Base-by-base conservation (phyloP, 1,284 basidiomycete genomes). In the Phaffia rhodozyma region DNA sequence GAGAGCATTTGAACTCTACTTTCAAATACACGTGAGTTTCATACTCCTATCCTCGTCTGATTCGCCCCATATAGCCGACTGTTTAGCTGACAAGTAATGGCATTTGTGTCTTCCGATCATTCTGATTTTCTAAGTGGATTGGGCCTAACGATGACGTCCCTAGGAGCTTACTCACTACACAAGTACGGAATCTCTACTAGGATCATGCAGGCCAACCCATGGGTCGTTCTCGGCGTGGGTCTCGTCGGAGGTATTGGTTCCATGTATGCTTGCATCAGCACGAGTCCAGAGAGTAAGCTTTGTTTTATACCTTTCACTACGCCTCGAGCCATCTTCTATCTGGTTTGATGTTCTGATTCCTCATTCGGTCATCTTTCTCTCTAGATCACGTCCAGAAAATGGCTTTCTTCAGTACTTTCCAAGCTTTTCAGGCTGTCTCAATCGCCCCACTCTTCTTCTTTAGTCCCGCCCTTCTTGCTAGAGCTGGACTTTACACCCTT, bases 181-280 rank as follows among this genome's bases (percentile, higher is more conserved):
- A 81, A 76, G 67, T 84, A 83, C 56, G 91, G 91, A 0, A 73
- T 84, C 62, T 84, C 86, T 11, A 83, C 83, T 75, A 81, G 86
- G 55, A 78, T 94, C 60, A 92, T 93, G 90, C 77, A 85, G 4
- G 82, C 86, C 13, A 93, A 91, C 75, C 91, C 91, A 60, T 93
- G 87, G 89, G 75, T 88, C 48, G 87, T 92, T 3, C 81, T 91
- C 43, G 91, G 89, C 68, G 84, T 86, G 49, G 86, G 89, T 72
- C 81, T 92, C 43, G 86, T 82, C 47, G 70, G 69, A 48, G 73
- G 70, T n/a, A 76, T 78, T 57, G 76, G 74, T 25, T 69, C 70
- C 27, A 77, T 78, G 73, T 63, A 66, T 55, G 69, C 65, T 27
- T 66, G 69, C 21, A 62, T 64, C 55, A 58, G 55, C 55, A 68